Evolutionary conservation across 495 filamentous ascomycete genomes (phyloP).

Genomic region (Trichoderma erinaceum): DNA sequence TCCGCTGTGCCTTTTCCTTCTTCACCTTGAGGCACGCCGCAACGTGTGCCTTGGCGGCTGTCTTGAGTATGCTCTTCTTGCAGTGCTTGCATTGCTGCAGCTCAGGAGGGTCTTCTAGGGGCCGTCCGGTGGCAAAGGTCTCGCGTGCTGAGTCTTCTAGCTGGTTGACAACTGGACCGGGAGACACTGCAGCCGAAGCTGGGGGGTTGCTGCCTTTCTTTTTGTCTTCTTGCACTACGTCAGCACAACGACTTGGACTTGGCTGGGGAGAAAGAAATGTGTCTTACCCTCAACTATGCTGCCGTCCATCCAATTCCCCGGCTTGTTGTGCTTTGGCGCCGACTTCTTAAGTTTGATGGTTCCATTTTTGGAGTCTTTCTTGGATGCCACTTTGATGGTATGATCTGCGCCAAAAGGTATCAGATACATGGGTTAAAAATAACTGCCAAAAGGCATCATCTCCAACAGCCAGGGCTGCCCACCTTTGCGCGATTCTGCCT

Average conservation of each 20-base stretch:
- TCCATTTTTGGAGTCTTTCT: conserved; percentile 54
- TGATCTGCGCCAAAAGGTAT: conserved; percentile 40
- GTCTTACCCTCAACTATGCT: conserved; percentile 47
- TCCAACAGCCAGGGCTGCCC: conserved; percentile 1
- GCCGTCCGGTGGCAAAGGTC: conserved; percentile 67
- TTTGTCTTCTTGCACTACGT: conserved; percentile 30
- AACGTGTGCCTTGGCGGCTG: conserved; percentile 58
- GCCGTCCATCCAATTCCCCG: conserved; percentile 51
- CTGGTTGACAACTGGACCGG: conserved; percentile 59
- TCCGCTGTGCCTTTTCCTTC: conserved; percentile 65
- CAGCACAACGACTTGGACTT: neutral
- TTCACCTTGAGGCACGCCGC: conserved; percentile 67
- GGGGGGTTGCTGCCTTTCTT: conserved; percentile 40
- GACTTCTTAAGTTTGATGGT: conserved; percentile 66
- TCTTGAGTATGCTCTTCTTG: conserved; percentile 64
- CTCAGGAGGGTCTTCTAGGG: conserved; percentile 61
- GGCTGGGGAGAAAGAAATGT: neutral
- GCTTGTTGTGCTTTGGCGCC: conserved; percentile 50
- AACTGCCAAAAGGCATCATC: neutral
- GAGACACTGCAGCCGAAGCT: conserved; percentile 41
- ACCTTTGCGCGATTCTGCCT: conserved; percentile 13
- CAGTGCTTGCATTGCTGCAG: conserved; percentile 75
- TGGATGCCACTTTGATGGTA: conserved; percentile 55
- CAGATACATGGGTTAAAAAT: neutral
- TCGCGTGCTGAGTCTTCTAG: conserved; percentile 62